Base-by-base conservation (phyloP, 208 protist genomes). In the Leptomonas seymouri region DNA sequence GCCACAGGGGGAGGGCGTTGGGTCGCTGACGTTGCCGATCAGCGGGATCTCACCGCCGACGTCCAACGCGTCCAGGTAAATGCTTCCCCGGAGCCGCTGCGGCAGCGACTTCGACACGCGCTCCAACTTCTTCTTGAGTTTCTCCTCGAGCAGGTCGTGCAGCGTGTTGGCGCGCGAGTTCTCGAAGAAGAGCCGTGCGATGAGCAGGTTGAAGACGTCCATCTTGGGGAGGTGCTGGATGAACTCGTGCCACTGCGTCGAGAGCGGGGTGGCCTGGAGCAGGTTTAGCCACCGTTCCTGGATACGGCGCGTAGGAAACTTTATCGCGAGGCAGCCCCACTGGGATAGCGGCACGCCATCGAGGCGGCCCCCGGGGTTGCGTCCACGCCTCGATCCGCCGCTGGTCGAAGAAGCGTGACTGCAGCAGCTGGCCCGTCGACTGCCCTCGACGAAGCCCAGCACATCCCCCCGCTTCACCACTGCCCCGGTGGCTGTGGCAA, bases 251-350 rank as follows among this genome's bases (percentile, higher is more conserved):
- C 88, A 96, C 66, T 91, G 77, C 2, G 55, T 66, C 20, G 91
- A 89, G 62, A 91, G 81, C 25, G 63, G 42, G 25, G 83, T 94
- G 34, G 58, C 65, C 46, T 91, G 76, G 4, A 96, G 76, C 1
- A 96, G 60, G 56, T 92, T 96, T 27, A 90, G 76, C 89, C 91
- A 96, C 28, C 91, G 80, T 78, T 96, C 91, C 65, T 87, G 79
- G 51, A 92, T 88, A 20, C 88, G 84, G 0, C 83, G 82, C 4
- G 87, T 90, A 9, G 82, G 85, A 41, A 96, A 84, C 78, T 94
- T 93, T 41, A 96, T 89, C 9, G 84, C 73, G 27, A 96, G 80
- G 28, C 70, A 63, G 27, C 18, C 73, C 86, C 87, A 93, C 51
- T 78, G 46, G 7, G 60, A 79, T 46, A 84, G 59, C 18, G 78